Evolutionary conservation across 345 rosid genomes (phyloP).

Genomic region (Boechera retrofracta): DNA sequence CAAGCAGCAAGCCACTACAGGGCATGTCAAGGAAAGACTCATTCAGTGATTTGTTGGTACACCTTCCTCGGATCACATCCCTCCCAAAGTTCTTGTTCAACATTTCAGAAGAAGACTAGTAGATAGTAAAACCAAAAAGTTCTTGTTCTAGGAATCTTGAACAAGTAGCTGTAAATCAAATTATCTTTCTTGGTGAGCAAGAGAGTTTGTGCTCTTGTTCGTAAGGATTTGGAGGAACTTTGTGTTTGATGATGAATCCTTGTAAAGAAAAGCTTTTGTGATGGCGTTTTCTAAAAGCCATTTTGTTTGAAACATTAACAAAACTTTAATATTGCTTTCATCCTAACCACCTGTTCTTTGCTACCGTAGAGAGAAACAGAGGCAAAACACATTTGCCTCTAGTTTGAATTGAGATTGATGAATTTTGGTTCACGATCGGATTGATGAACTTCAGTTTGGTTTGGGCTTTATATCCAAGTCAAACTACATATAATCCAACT

Average conservation of each 20-base stretch:
- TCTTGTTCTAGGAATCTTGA: constrained; percentile 13
- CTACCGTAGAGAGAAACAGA: too few relatives aligned
- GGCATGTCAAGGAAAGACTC: constrained; percentile 97
- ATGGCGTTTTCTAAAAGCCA: constrained; percentile 20
- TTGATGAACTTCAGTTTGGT: too few relatives aligned
- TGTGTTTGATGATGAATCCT: constrained; percentile 40
- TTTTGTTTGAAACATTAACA: constrained; percentile 17
- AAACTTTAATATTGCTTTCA: background rate
- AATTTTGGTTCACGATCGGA: too few relatives aligned
- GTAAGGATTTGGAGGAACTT: constrained; percentile 28
- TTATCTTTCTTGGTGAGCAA: background rate
- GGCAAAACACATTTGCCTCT: too few relatives aligned
- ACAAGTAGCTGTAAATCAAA: constrained; percentile 42
- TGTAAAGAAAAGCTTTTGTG: constrained; percentile 1
- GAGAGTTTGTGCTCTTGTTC: constrained; percentile 31
- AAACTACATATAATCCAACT: background rate
- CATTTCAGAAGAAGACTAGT: constrained; percentile 77
- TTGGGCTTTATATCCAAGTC: too few relatives aligned
- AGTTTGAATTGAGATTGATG: too few relatives aligned
- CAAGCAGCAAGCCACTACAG: constrained; percentile 49
- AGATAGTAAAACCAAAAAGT: constrained; percentile 35
- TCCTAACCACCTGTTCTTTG: background rate
- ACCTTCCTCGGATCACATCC: constrained; percentile 85
- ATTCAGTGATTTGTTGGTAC: constrained; percentile 71
- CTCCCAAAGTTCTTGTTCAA: constrained; percentile 86